Evolutionary conservation across 2,329 filamentous ascomycete species (phyloP), one percentile per base, ranked within the genome.

Genomic region (Botrytis galanthina): DNA sequence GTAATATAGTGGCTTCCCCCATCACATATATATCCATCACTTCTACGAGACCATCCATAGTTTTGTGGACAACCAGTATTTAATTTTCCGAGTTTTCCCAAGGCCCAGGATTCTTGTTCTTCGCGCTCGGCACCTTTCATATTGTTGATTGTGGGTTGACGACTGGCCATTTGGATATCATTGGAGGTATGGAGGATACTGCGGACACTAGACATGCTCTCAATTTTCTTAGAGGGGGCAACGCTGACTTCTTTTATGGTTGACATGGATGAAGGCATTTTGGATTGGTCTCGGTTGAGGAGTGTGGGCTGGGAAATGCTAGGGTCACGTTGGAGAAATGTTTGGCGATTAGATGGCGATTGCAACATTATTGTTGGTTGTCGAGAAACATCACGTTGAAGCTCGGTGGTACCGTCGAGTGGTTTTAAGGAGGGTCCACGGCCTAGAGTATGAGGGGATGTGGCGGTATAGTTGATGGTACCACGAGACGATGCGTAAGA

Each of bases 61-160:
- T 72, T 61, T 20, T 72, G 71, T 3, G 71, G 72, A 67, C 16
- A 75, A 66, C 61, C 75, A 74, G 37, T 64, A 29, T 18, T 66
- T 62, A 42, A 66, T 67, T 70, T 44, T 20, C 18, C 35, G 1
- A 78, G 72, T 14, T 70, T 71, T 16, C 37, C 32, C 29, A 72
- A 64, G 0, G 75, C 76, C 77, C 77, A 78, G 26, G 42, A 14
- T 9, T 79, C 76, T 74, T 78, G 77, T 32, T 68, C 57, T 14
- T 68, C 16, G 2, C 73, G 72, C 32, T 77, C 75, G 1, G 42
- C 9, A 0, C 64, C 63, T 6, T 73, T 18, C 22, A 79, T 35
- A 4, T 29, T 61, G 14, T 70, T 59, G 44, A 76, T 70, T 1
- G 60, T 42, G 3, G 63, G 66, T 74, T 79, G 78, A 1, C 73